Evolutionary conservation across 1,284 basidiomycete genomes (phyloP).

Genomic region (Ceratobasidium sp.): DNA sequence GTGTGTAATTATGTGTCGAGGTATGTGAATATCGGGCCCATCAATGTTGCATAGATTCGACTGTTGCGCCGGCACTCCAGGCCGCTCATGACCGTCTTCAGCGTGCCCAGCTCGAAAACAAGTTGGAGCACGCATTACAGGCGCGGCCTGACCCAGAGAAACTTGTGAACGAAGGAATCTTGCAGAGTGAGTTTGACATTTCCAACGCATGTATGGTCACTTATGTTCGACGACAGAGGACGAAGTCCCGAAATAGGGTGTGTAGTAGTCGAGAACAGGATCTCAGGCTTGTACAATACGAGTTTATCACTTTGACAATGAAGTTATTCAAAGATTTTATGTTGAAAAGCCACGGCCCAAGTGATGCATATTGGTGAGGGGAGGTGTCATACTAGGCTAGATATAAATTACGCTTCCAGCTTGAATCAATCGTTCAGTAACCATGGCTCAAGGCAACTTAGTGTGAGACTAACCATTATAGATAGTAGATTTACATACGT

Average conservation of each 20-base stretch:
- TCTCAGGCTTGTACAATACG: conserved; percentile 1
- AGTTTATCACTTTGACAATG: conserved; percentile 9
- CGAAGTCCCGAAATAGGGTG: conserved; percentile 39
- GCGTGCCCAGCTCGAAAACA: conserved; percentile 74
- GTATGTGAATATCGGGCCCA: not conserved
- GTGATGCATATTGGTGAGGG: too few species aligned
- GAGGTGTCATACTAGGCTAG: not conserved
- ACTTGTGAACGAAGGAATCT: conserved; percentile 74
- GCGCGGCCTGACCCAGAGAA: conserved; percentile 70
- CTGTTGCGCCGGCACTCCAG: conserved; percentile 72
- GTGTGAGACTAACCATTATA: not conserved
- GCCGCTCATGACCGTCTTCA: conserved; percentile 70
- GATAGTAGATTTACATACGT: not conserved
- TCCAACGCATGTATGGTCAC: not conserved
- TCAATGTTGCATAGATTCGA: conserved; percentile 58
- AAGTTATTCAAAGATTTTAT: conserved; percentile 1
- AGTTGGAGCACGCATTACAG: conserved; percentile 69
- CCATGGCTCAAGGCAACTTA: not conserved
- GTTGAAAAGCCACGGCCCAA: too few species aligned
- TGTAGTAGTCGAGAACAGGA: not conserved
- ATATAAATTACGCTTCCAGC: conserved; percentile 6
- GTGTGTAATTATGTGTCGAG: conserved; percentile 50
- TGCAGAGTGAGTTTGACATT: conserved; percentile 55
- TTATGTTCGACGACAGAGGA: conserved; percentile 40
- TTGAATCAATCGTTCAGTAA: not conserved